A percentile compares a stretch with the other conserved stretches of the same genome.
Evolutionary conservation across 768 basidiomycete species (phyloP).

Genomic region (Trametes gibbosa): DNA sequence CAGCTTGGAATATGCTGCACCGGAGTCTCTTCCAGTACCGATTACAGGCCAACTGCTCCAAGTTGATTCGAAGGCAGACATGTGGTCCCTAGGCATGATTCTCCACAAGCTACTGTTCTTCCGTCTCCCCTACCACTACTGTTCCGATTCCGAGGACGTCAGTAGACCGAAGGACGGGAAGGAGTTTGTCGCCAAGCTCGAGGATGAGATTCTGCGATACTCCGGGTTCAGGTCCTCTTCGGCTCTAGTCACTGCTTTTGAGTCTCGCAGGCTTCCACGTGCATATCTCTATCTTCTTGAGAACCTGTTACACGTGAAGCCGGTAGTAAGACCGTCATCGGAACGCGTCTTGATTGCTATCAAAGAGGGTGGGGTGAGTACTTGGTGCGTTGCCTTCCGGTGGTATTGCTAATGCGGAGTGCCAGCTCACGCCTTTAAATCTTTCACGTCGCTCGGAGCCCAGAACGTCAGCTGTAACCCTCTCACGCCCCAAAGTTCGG

Average conservation of each 20-base stretch:
- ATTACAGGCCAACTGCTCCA: slow-evolving; percentile 63
- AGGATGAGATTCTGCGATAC: slow-evolving; percentile 72
- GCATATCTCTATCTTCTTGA: slow-evolving; percentile 73
- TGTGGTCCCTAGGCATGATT: slow-evolving; percentile 98
- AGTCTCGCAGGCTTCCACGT: slow-evolving; percentile 68
- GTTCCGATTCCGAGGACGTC: slow-evolving; percentile 49
- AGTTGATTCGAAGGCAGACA: slow-evolving; percentile 86
- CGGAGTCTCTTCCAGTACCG: slow-evolving; percentile 77
- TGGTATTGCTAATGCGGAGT: not conserved
- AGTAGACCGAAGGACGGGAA: slow-evolving; percentile 43
- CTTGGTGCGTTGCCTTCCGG: too few species aligned
- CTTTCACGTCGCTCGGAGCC: not conserved
- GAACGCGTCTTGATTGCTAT: slow-evolving; percentile 71
- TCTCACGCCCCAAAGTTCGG: slow-evolving; percentile 2
- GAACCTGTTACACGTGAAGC: slow-evolving; percentile 59
- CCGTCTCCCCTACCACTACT: slow-evolving; percentile 78
- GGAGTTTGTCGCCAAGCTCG: slow-evolving; percentile 67
- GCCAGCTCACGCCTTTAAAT: slow-evolving; percentile 4
- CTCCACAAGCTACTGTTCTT: slow-evolving; percentile 93
- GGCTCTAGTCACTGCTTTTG: slow-evolving; percentile 53
- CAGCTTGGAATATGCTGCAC: slow-evolving; percentile 84
- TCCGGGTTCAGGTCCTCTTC: slow-evolving; percentile 64
- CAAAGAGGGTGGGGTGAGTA: slow-evolving; percentile 67
- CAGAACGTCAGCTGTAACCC: not conserved
- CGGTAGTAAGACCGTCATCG: slow-evolving; percentile 63